These are phyloP conservation scores for Candida nanaspora DNA, from an alignment of 805 yeast species.

Conservation along the genomic window DNA sequence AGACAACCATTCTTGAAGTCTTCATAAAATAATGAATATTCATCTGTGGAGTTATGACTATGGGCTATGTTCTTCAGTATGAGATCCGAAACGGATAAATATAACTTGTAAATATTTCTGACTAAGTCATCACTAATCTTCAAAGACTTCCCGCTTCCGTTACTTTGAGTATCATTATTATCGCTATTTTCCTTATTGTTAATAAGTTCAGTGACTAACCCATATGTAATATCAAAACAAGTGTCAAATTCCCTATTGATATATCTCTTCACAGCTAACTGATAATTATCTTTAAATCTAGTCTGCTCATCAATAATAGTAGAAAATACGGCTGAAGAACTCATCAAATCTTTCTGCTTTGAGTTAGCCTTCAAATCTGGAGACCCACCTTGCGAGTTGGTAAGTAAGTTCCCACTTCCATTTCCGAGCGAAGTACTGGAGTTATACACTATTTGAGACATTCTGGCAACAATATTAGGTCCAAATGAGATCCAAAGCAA, in stretches of 20 bases:
- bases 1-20: constrained; percentile 17
- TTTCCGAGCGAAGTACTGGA: neutral
- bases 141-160: neutral
- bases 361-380: neutral
- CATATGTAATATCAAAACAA: constrained; percentile 19
- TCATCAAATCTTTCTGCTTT: neutral
- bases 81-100: constrained; percentile 22
- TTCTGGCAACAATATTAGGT: neutral
- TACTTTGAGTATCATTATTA: too few relatives aligned
- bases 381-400: neutral
- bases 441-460: constrained; percentile 1
- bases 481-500: constrained; percentile 1
- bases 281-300: constrained; percentile 21
- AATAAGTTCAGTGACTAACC: constrained; percentile 13
- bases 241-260: constrained; percentile 25
- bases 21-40: constrained; percentile 2
- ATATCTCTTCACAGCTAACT: constrained; percentile 34
- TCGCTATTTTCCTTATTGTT: neutral
- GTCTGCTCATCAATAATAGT: constrained; percentile 5
- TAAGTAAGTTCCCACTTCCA: neutral
- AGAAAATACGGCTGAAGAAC: neutral
- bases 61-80: constrained; percentile 15
- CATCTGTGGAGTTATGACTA: neutral
- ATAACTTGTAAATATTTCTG: constrained; percentile 18
- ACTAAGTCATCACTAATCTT: constrained; percentile 5